Evolutionary conservation across 805 yeast genomes (phyloP).

Genomic region (Metschnikowia lunata): DNA sequence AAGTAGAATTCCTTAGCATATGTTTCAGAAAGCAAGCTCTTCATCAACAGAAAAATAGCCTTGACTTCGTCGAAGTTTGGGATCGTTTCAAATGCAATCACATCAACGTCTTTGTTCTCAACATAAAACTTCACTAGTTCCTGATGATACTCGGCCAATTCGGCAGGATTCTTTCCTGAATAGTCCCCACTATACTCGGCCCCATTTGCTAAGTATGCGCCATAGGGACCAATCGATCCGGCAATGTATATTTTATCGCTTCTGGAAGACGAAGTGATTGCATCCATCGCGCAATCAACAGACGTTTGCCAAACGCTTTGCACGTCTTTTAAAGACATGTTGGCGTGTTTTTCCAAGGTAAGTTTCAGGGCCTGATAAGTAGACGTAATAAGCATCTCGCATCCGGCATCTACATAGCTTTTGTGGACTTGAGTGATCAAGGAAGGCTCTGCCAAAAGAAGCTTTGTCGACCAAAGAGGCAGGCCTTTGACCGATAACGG

Average conservation of each 20-base stretch:
- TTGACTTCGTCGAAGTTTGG: slow-evolving; percentile 58
- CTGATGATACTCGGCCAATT: slow-evolving; percentile 48
- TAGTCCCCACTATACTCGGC: slow-evolving; percentile 74
- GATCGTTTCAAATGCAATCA: slow-evolving; percentile 67
- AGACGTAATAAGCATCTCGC: slow-evolving; percentile 17
- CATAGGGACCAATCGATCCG: slow-evolving; percentile 77
- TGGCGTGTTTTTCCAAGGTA: slow-evolving; percentile 13
- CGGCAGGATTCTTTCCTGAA: slow-evolving; percentile 32
- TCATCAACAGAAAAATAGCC: slow-evolving; percentile 42
- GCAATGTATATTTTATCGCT: slow-evolving; percentile 31
- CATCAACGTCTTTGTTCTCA: slow-evolving; percentile 42
- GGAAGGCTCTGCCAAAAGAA: slow-evolving; percentile 15
- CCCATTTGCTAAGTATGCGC: slow-evolving; percentile 63
- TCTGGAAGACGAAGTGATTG: slow-evolving; percentile 3
- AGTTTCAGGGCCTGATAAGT: slow-evolving; percentile 18
- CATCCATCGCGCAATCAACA: slow-evolving; percentile 14
- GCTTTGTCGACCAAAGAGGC: slow-evolving; percentile 20
- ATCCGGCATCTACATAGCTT: slow-evolving; percentile 16
- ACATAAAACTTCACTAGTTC: slow-evolving; percentile 40
- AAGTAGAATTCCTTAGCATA: slow-evolving; percentile 42
- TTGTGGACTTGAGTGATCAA: slow-evolving; percentile 14
- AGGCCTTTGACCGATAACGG: slow-evolving; percentile 17
- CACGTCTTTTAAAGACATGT: slow-evolving; percentile 9
- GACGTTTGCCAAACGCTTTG: slow-evolving; percentile 15
- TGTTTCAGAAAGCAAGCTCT: slow-evolving; percentile 18